Conservation (phyloP, 768 basidiomycete species). For the Calocybe gangraenosa region DNA sequence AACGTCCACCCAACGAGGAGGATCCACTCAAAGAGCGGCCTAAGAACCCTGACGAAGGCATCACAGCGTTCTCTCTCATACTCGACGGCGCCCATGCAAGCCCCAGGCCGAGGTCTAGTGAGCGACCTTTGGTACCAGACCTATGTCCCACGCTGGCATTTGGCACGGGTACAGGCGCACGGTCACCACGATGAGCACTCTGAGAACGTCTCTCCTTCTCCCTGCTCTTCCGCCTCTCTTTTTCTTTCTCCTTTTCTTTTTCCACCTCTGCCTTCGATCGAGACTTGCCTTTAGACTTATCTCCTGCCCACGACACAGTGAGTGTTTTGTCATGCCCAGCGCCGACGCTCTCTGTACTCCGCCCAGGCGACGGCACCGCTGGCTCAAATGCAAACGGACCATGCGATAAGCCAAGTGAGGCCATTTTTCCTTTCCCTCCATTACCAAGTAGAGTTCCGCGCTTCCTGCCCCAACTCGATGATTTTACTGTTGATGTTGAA, state of each 20-base stretch:
- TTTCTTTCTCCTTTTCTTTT: conserved; percentile 24
- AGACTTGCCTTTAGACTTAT: conserved; percentile 12
- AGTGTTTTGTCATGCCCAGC: conserved; percentile 14
- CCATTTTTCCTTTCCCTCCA: conserved; percentile 28
- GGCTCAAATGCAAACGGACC: conserved; percentile 68
- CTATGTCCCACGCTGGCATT: conserved; percentile 31
- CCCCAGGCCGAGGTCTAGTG: conserved; percentile 65
- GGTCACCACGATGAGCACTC: conserved; percentile 22
- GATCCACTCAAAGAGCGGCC: conserved; percentile 27
- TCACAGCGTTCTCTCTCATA: conserved; percentile 61
- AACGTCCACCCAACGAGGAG: conserved; percentile 18
- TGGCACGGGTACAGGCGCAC: conserved; percentile 27
- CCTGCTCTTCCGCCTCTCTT: conserved; percentile 26
- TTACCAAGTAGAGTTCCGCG: conserved; percentile 34
- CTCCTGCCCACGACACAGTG: conserved; percentile 19
- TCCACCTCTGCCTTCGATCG: conserved; percentile 13
- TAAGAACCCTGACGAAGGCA: conserved; percentile 43
- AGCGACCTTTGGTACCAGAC: conserved; percentile 58
- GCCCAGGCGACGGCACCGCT: conserved; percentile 49
- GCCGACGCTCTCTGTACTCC: conserved; percentile 29
- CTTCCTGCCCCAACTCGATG: conserved; percentile 57
- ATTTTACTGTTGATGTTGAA: conserved; percentile 41
- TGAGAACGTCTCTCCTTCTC: conserved; percentile 21
- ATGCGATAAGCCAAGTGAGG: conserved; percentile 41
- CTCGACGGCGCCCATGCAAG: conserved; percentile 70